A percentile compares a stretch with the other conserved stretches of the same genome.
phyloP scores from a whole-genome alignment of 2,329 filamentous ascomycete genomes.

The Hypoxylon sp. region DNA sequence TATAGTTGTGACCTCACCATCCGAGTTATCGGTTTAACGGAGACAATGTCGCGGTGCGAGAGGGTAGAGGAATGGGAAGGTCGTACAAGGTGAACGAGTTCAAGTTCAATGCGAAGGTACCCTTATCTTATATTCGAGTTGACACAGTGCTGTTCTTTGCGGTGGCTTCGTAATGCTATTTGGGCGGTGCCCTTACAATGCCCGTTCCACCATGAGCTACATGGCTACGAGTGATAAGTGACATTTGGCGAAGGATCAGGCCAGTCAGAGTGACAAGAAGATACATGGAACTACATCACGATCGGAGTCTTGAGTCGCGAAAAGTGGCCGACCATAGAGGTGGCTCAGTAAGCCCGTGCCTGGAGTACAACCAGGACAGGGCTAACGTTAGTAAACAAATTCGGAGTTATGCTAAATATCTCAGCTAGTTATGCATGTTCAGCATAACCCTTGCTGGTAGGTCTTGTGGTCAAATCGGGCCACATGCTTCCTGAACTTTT shows the following conservation, averaged over 20 bases:
- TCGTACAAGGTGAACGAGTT: slow-evolving; percentile 25
- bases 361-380: slow-evolving; percentile 37
- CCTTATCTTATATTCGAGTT: slow-evolving; percentile 32
- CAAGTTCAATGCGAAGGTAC: slow-evolving; percentile 2
- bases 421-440: slow-evolving; percentile 29
- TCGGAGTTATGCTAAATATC: slow-evolving; percentile 34
- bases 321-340: slow-evolving; percentile 38
- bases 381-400: slow-evolving; percentile 38
- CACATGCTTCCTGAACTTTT: slow-evolving; percentile 31
- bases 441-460: slow-evolving; percentile 29
- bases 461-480: slow-evolving; percentile 29
- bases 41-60: slow-evolving; percentile 12
- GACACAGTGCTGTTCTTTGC: slow-evolving; percentile 4
- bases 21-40: slow-evolving; percentile 20
- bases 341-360: slow-evolving; percentile 47
- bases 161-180: slow-evolving; percentile 25
- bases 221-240: slow-evolving; percentile 18
- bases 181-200: slow-evolving; percentile 25
- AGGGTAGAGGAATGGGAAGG: slow-evolving; percentile 15
- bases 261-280: slow-evolving; percentile 39
- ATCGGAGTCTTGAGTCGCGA: slow-evolving; percentile 44
- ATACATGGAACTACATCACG: slow-evolving; percentile 44
- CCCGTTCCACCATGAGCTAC: slow-evolving; percentile 16
- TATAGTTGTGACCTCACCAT: slow-evolving; percentile 28
- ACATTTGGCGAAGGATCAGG: slow-evolving; percentile 29